These are phyloP conservation scores for Podaxis carcinomalis DNA, from an alignment of 768 basidiomycete genomes.

Conservation along the genomic window DNA sequence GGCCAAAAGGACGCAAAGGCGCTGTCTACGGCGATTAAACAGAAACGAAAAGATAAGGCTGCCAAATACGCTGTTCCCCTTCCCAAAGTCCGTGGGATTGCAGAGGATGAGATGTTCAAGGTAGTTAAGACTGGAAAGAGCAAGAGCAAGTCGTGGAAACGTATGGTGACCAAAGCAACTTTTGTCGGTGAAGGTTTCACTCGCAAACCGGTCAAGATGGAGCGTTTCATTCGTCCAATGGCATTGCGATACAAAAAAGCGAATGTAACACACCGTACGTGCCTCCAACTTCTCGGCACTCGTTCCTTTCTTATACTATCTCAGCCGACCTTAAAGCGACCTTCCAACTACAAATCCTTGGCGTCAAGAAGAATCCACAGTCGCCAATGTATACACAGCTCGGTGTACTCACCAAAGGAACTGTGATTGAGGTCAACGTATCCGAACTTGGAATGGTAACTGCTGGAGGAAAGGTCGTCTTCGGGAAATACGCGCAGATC, in stretches of 20 bases:
- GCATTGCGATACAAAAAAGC: slow-evolving; percentile 97
- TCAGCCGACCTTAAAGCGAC: slow-evolving; percentile 96
- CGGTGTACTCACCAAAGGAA: slow-evolving; percentile 97
- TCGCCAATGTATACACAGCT: slow-evolving; percentile 97
- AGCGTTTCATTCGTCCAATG: slow-evolving; percentile 96
- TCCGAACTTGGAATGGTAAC: slow-evolving; percentile 98
- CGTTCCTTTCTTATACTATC: slow-evolving; percentile 2
- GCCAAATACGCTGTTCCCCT: slow-evolving; percentile 96
- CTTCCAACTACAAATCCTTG: slow-evolving; percentile 96
- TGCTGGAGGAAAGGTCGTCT: slow-evolving; percentile 91
- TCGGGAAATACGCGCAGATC: slow-evolving; percentile 90
- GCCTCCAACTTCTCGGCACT: neutral
- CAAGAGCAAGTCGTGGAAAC: slow-evolving; percentile 96
- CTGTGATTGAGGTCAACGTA: slow-evolving; percentile 98
- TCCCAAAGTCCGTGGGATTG: slow-evolving; percentile 96
- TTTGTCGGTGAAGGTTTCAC: slow-evolving; percentile 99
- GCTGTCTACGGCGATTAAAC: slow-evolving; percentile 92
- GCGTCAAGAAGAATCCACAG: slow-evolving; percentile 99
- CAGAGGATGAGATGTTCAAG: slow-evolving; percentile 99
- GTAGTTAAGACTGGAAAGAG: slow-evolving; percentile 97
- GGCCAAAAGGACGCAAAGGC: slow-evolving; percentile 99
- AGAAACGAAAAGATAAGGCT: slow-evolving; percentile 98
- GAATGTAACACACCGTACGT: slow-evolving; percentile 95
- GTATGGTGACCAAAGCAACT: slow-evolving; percentile 99
- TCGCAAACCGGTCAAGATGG: slow-evolving; percentile 98